Evolutionary conservation across 2,329 filamentous ascomycete species (phyloP).

Genomic region (Fusarium liriodendri): DNA sequence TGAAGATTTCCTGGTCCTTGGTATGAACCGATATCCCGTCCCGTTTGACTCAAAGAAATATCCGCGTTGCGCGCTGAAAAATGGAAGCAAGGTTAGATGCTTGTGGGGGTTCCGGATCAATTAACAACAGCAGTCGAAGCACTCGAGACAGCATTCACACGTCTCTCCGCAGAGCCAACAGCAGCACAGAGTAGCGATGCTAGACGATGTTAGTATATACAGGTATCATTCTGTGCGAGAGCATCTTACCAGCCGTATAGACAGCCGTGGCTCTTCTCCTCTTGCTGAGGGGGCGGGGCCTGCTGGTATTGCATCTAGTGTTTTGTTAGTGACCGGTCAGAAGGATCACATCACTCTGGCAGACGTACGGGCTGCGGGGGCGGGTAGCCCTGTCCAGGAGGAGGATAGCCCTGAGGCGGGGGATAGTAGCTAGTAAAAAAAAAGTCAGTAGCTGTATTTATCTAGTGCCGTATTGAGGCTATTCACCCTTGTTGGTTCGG

Average conservation of each 20-base stretch:
- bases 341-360: background rate
- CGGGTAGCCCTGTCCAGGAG: conserved; percentile 39
- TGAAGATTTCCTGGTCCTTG: background rate
- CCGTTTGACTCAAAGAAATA: background rate
- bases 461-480: background rate
- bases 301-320: conserved; percentile 48
- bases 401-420: conserved; percentile 44
- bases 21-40: conserved; percentile 2
- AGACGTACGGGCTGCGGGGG: conserved; percentile 40
- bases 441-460: conserved; percentile 1
- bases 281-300: conserved; percentile 46
- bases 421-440: conserved; percentile 28
- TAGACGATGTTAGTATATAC: conserved; percentile 11
- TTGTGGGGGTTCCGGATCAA: background rate
- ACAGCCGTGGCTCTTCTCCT: conserved; percentile 56
- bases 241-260: conserved; percentile 51
- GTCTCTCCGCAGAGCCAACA: conserved; percentile 58
- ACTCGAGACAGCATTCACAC: conserved; percentile 57
- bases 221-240: no score
- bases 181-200: conserved; percentile 56
- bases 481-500: conserved; percentile 28
- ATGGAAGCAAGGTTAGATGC: background rate
- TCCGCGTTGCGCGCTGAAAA: background rate
- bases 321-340: conserved; percentile 5
- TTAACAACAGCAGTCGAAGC: conserved; percentile 54